Percentiles rank a stretch among this genome's conserved stretches.
Evolutionary conservation across 305 asterid genomes (phyloP).

Genomic region (Fraxinus dipetala): DNA sequence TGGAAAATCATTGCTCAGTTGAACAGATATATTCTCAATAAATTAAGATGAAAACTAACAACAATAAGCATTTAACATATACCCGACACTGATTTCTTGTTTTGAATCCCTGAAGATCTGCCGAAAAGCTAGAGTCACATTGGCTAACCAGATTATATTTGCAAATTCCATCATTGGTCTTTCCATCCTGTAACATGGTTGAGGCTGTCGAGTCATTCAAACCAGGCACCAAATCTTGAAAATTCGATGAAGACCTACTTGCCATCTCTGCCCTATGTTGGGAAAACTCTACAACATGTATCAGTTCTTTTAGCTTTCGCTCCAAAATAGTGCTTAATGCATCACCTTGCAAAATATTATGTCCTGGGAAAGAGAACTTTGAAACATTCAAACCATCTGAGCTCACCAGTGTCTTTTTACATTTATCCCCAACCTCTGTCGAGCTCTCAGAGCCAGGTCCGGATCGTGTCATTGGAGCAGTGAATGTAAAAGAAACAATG

Average conservation of each 20-base stretch:
- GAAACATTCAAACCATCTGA: conserved; percentile 35
- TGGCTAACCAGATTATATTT: conserved; percentile 26
- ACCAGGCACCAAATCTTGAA: conserved; percentile 21
- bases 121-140: conserved; percentile 31
- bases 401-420: conserved; percentile 37
- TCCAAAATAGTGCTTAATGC: conserved; percentile 72
- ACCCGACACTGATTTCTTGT: conserved; percentile 38
- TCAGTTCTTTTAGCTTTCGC: conserved; percentile 66
- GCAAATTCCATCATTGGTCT: conserved; percentile 24
- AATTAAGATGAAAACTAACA: background rate
- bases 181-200: conserved; percentile 24
- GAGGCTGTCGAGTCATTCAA: conserved; percentile 8
- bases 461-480: conserved; percentile 68
- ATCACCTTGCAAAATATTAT: conserved; percentile 54
- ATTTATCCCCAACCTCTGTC: conserved; percentile 38
- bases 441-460: conserved; percentile 19
- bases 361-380: conserved; percentile 35
- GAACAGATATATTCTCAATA: background rate
- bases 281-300: conserved; percentile 57
- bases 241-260: conserved; percentile 22
- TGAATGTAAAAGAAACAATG: conserved; percentile 84
- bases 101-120: conserved; percentile 23
- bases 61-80: background rate
- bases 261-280: conserved; percentile 17
- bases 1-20: background rate